These are phyloP conservation scores for Hysterium pulicare DNA, from an alignment of 2,329 filamentous ascomycete species.

Conservation along the genomic window DNA sequence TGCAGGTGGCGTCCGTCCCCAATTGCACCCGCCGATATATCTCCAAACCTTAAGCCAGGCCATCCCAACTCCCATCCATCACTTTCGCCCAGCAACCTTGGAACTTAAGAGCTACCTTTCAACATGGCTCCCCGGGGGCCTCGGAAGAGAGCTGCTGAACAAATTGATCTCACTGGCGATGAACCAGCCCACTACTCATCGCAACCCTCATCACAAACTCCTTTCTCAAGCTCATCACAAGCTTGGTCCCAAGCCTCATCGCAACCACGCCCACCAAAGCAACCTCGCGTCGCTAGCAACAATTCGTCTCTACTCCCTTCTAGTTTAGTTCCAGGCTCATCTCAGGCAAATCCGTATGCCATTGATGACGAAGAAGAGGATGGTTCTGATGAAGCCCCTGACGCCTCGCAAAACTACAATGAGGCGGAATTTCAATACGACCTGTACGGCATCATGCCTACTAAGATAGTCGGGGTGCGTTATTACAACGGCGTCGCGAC, in stretches of 20 bases:
- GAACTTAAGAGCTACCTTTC: no score
- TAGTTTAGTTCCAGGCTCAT: conserved; percentile 18
- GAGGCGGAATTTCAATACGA: conserved; percentile 21
- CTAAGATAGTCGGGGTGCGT: conserved; percentile 58
- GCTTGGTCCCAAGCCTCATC: conserved; percentile 11
- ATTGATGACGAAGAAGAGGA: conserved; percentile 25
- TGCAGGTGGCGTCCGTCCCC: no score
- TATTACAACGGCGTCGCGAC: conserved; percentile 36
- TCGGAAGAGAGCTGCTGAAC: conserved; percentile 38
- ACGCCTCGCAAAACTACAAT: conserved; percentile 22
- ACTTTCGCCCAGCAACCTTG: no score
- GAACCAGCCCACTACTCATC: conserved; percentile 22
- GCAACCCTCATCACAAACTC: conserved; percentile 20
- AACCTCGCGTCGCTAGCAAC: conserved; percentile 16
- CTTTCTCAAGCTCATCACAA: conserved; percentile 3
- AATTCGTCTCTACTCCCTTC: no score
- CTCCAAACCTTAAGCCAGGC: no score
- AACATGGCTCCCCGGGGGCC: not conserved
- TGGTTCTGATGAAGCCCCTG: conserved; percentile 26
- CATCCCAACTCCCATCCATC: no score
- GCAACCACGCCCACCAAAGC: conserved; percentile 21
- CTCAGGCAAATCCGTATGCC: conserved; percentile 22
- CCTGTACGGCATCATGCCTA: conserved; percentile 39
- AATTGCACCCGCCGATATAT: no score
- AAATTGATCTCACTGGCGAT: conserved; percentile 45